phyloP scores from a whole-genome alignment of 495 filamentous ascomycete genomes.

The Penicillium fimorum region DNA sequence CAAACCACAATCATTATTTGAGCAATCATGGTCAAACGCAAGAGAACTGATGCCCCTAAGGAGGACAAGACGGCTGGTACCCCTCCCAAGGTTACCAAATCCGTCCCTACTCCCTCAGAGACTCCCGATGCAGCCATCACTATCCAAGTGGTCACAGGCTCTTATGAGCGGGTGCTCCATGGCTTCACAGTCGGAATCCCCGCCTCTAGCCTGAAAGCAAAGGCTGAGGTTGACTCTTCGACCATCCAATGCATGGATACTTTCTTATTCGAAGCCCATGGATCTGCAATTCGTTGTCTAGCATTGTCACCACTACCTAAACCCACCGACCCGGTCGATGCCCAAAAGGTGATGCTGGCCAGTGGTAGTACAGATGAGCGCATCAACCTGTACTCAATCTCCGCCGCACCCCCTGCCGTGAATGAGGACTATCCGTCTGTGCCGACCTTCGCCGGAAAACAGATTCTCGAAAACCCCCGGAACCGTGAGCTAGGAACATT shows the following conservation, averaged over 20 bases:
- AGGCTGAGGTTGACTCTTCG: conserved; percentile 25
- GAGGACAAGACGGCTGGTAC: conserved; percentile 30
- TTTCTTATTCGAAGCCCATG: conserved; percentile 93
- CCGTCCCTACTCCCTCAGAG: conserved; percentile 26
- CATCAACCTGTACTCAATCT: conserved; percentile 91
- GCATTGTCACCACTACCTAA: conserved; percentile 78
- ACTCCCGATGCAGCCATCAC: conserved; percentile 46
- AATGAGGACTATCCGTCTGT: conserved; percentile 47
- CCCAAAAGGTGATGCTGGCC: conserved; percentile 79
- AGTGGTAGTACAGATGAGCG: conserved; percentile 89
- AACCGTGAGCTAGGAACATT: conserved; percentile 87
- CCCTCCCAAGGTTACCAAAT: conserved; percentile 38
- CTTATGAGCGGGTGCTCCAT: conserved; percentile 92
- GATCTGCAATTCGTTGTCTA: conserved; percentile 84
- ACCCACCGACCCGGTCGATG: conserved; percentile 44
- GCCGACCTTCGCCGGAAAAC: conserved; percentile 62
- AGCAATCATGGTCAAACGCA: conserved; percentile 69
- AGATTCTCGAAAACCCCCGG: conserved; percentile 74
- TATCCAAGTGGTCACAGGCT: conserved; percentile 87
- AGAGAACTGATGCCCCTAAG: conserved; percentile 54
- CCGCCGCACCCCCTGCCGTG: conserved; percentile 59
- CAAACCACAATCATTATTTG: conserved; percentile 8
- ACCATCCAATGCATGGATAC: conserved; percentile 78
- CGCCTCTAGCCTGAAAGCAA: conserved; percentile 25
- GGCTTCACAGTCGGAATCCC: conserved; percentile 77